Evolutionary conservation across 768 basidiomycete genomes (phyloP), one percentile per base, ranked within the genome.

Genomic region (Kwoniella heveanensis): DNA sequence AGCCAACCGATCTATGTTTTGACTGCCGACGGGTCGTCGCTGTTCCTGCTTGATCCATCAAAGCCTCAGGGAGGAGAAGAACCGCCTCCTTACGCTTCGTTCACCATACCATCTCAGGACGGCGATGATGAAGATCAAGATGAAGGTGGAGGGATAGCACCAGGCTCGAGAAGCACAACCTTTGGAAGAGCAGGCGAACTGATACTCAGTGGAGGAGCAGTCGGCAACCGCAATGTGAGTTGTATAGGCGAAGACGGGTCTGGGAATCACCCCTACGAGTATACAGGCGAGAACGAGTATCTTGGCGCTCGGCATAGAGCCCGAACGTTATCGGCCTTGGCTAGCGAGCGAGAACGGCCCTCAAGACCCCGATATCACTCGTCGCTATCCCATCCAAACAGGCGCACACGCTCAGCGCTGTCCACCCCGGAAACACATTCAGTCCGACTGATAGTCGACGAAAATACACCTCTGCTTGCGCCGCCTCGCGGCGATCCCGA

Each of bases 21-120:
- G 21, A 72, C 74, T 4, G 77, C 77, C 27, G 77, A 78, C 57
- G 77, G 77, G 36, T 78, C 77, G 4, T 57, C 64, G 4, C 61
- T 78, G 13, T 78, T 68, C 54, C 57, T 78, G 8, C 51, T 78
- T 2, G 75, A 76, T 55, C 69, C 77, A n/a, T 60, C 54, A 10
- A 68, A 64, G 56, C 73, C 74, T 2, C 44, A 32, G 13, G 50
- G 44, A 5, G 46, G 67, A 10, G 74, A 78, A 60, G 67, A 69
- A 37, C 77, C 77, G 37, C 77, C 77, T 8, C 73, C 77, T 10
- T 78, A 78, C 57, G 64, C 68, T 9, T 56, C 72, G 4, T 67
- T 71, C 54, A n/a, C 47, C 44, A 27, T 39, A 8, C 25, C 44
- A 8, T 13, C 39, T 27, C 54, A 48, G 17, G 51, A 50, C 48